Evolutionary conservation across 495 filamentous ascomycete species (phyloP).

Genomic region (Aspergillus ostianus): DNA sequence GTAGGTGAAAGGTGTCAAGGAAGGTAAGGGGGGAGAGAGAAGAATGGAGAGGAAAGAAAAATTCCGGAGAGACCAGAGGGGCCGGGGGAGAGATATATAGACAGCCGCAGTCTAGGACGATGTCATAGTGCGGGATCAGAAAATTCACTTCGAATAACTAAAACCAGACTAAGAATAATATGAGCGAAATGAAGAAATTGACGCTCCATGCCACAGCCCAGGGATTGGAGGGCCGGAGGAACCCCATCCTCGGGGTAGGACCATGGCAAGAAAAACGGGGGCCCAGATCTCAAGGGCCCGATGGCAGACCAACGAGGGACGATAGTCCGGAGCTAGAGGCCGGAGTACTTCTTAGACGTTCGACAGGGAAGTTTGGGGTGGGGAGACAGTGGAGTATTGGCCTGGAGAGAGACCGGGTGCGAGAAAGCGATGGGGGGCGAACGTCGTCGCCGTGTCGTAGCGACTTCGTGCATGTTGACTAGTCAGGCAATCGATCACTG

Average conservation of each 20-base stretch:
- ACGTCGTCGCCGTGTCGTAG: not conserved
- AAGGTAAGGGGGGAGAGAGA: slow-evolving; percentile 12
- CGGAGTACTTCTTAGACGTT: slow-evolving; percentile 16
- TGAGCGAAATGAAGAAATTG: slow-evolving; percentile 9
- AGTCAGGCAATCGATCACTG: not conserved
- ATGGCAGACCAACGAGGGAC: slow-evolving; percentile 6
- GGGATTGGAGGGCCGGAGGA: slow-evolving; percentile 17
- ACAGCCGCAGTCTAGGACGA: not conserved
- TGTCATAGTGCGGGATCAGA: slow-evolving; percentile 4
- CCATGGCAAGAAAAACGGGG: slow-evolving; percentile 36
- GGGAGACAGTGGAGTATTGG: slow-evolving; percentile 12
- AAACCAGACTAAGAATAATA: slow-evolving; percentile 13
- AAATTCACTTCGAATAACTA: slow-evolving; percentile 1
- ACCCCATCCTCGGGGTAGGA: slow-evolving; percentile 27
- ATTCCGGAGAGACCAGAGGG: slow-evolving; percentile 2
- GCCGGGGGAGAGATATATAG: slow-evolving; percentile 8
- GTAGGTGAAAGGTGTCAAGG: slow-evolving; percentile 14
- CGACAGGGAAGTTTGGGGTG: slow-evolving; percentile 11
- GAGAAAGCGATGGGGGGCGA: slow-evolving; percentile 1
- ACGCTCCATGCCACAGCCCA: slow-evolving; percentile 14
- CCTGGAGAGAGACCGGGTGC: not conserved
- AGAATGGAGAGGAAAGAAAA: slow-evolving; percentile 1
- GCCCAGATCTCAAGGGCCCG: slow-evolving; percentile 34
- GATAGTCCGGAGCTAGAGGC: slow-evolving; percentile 11
- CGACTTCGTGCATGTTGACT: slow-evolving; percentile 1